phyloP scores from a whole-genome alignment of 164 flowering plant genomes.

The Protea cynaroides region DNA sequence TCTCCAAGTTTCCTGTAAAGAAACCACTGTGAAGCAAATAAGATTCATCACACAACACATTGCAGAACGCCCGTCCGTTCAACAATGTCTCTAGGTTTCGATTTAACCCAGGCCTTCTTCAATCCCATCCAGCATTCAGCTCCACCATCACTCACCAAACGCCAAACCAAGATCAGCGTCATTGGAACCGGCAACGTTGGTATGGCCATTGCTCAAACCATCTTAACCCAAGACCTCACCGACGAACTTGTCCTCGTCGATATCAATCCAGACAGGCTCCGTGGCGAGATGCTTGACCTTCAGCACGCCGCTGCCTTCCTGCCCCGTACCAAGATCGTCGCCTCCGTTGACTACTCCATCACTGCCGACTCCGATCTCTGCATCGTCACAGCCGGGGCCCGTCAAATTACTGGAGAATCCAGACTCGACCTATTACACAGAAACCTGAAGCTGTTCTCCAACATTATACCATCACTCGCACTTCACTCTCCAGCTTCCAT shows the following conservation, averaged over 20 bases:
- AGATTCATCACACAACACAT: no score
- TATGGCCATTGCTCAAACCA: no score
- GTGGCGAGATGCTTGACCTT: slow-evolving; percentile 89
- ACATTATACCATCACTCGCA: no score
- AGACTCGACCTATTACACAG: no score
- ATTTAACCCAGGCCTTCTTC: slow-evolving; percentile 55
- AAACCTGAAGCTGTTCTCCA: no score
- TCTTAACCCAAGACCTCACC: slow-evolving; percentile 68
- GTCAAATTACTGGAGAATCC: no score
- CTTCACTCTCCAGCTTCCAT: no score
- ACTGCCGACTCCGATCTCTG: slow-evolving; percentile 73
- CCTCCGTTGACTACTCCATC: slow-evolving; percentile 50
- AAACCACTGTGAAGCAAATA: no score
- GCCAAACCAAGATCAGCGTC: slow-evolving; percentile 70
- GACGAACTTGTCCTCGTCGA: slow-evolving; percentile 81
- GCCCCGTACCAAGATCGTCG: slow-evolving; percentile 66
- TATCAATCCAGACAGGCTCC: slow-evolving; percentile 64
- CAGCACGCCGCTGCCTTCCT: no score
- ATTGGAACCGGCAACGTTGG: slow-evolving; percentile 76
- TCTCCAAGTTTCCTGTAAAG: no score
- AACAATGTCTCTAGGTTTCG: slow-evolving; percentile 42
- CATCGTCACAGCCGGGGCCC: slow-evolving; percentile 79
- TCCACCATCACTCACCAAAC: slow-evolving; percentile 48
- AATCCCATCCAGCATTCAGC: slow-evolving; percentile 38
- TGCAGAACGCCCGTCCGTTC: no score